Conservation (phyloP, 192 early-diverging fungal species). For the Coemansia reversa region DNA sequence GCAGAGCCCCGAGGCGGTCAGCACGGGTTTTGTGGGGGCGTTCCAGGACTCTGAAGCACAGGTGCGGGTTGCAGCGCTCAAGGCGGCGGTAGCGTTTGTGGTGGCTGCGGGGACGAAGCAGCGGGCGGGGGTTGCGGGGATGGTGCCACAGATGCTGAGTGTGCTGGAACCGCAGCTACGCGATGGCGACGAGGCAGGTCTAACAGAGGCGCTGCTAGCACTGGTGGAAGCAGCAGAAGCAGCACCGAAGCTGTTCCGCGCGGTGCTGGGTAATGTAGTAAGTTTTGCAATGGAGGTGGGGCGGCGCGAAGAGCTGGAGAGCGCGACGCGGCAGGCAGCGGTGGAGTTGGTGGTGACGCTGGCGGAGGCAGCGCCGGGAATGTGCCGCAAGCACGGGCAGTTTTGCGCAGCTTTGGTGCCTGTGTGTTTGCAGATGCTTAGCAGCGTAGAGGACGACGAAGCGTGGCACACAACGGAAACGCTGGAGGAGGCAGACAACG, state of each 20-base stretch:
- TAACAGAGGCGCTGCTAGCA: slow-evolving; percentile 71
- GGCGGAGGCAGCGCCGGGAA: slow-evolving; percentile 80
- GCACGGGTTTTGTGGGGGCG: slow-evolving; percentile 68
- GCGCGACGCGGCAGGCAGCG: slow-evolving; percentile 82
- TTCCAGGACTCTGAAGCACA: slow-evolving; percentile 65
- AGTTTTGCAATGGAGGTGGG: slow-evolving; percentile 74
- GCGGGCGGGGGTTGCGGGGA: slow-evolving; percentile 40
- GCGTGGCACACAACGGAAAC: slow-evolving; percentile 88
- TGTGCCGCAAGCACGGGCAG: slow-evolving; percentile 86
- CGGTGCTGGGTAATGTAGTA: slow-evolving; percentile 71
- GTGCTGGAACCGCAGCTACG: slow-evolving; percentile 70
- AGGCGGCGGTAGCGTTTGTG: slow-evolving; percentile 78
- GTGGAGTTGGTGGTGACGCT: slow-evolving; percentile 91
- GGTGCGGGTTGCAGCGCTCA: slow-evolving; percentile 74
- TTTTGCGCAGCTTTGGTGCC: slow-evolving; percentile 82
- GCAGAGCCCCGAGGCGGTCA: slow-evolving; percentile 70
- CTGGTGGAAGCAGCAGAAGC: slow-evolving; percentile 86
- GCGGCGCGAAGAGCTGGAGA: slow-evolving; percentile 79
- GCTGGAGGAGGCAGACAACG: slow-evolving; percentile 87
- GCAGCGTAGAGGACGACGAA: slow-evolving; percentile 81
- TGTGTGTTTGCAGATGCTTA: slow-evolving; percentile 92
- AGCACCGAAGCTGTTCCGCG: slow-evolving; percentile 79
- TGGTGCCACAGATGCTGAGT: slow-evolving; percentile 81
- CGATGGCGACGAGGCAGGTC: slow-evolving; percentile 68
- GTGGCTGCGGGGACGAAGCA: slow-evolving; percentile 62